These are phyloP conservation scores for Calonectria naviculata DNA, from an alignment of 2,329 filamentous ascomycete species.

Conservation along the genomic window DNA sequence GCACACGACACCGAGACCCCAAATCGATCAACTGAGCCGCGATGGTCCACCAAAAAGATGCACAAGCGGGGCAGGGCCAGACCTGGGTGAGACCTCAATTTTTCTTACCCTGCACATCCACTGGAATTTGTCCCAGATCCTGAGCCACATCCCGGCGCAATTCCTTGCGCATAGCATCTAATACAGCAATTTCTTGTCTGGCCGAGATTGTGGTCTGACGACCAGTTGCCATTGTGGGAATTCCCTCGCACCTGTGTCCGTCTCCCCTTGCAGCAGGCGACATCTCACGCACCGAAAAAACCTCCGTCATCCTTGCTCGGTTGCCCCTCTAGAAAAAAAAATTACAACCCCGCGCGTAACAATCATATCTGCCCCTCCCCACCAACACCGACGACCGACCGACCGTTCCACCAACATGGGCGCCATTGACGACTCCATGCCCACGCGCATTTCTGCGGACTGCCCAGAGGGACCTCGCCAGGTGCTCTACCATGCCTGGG, in stretches of 20 bases:
- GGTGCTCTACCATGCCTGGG: conserved; percentile 66
- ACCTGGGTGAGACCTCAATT: background rate
- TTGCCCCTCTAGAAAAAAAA: conserved; percentile 10
- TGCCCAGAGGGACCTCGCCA: conserved; percentile 63
- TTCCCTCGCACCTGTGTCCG: background rate
- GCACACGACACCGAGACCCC: conserved; percentile 21
- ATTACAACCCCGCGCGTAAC: background rate
- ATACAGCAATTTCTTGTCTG: background rate
- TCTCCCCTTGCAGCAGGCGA: background rate
- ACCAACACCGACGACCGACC: conserved; percentile 2
- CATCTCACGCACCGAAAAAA: background rate
- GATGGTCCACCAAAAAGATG: background rate
- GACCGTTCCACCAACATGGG: conserved; percentile 39
- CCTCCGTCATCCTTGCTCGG: background rate
- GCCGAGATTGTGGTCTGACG: conserved; percentile 1
- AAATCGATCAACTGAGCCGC: conserved; percentile 2
- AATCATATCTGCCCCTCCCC: conserved; percentile 24
- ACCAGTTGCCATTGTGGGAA: conserved; percentile 5
- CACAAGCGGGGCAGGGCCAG: conserved; percentile 9
- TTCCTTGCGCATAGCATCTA: background rate
- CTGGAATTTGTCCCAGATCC: conserved; percentile 1
- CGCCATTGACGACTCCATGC: conserved; percentile 60
- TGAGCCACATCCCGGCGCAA: background rate
- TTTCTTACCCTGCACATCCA: conserved; percentile 1
- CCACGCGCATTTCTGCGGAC: conserved; percentile 62